Evolutionary conservation across 2,329 filamentous ascomycete species (phyloP).

Genomic region (Pleoardoris graminearum): DNA sequence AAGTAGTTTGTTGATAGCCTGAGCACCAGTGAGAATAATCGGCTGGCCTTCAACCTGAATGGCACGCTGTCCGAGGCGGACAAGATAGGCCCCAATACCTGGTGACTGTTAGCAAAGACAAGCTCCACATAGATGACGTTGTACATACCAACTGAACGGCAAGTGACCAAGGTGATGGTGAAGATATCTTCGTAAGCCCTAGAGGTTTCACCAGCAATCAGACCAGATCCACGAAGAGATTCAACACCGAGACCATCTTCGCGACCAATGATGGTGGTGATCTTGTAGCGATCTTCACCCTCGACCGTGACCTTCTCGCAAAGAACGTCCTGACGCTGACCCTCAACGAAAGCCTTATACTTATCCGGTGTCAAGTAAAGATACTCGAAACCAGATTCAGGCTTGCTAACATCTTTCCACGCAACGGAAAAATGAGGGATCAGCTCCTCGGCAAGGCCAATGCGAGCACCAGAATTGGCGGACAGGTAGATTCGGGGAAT

Average conservation of each 20-base stretch:
- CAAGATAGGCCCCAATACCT: conserved; percentile 97
- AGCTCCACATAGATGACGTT: neutral
- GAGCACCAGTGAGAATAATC: conserved; percentile 96
- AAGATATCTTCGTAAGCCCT: conserved; percentile 98
- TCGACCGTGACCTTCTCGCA: conserved; percentile 85
- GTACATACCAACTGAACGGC: conserved; percentile 82
- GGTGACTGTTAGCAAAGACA: conserved; percentile 42
- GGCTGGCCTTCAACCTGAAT: conserved; percentile 99
- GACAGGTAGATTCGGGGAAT: conserved; percentile 98
- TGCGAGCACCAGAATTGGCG: conserved; percentile 96
- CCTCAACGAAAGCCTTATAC: conserved; percentile 84
- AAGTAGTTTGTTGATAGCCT: conserved; percentile 96
- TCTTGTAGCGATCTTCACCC: conserved; percentile 90
- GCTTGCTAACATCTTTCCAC: conserved; percentile 84
- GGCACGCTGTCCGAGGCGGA: conserved; percentile 95
- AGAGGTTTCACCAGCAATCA: conserved; percentile 97
- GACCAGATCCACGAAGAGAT: conserved; percentile 92
- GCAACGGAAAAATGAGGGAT: conserved; percentile 97
- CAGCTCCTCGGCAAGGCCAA: conserved; percentile 94
- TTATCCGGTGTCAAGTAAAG: conserved; percentile 87
- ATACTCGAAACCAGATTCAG: conserved; percentile 93
- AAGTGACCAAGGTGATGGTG: conserved; percentile 95
- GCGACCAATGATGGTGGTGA: conserved; percentile 87
- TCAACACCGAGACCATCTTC: conserved; percentile 98
- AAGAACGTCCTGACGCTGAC: conserved; percentile 74